Percentiles rank a stretch among this genome's conserved stretches.
Conservation (phyloP, 768 basidiomycete species). For the Boletus sp. region DNA sequence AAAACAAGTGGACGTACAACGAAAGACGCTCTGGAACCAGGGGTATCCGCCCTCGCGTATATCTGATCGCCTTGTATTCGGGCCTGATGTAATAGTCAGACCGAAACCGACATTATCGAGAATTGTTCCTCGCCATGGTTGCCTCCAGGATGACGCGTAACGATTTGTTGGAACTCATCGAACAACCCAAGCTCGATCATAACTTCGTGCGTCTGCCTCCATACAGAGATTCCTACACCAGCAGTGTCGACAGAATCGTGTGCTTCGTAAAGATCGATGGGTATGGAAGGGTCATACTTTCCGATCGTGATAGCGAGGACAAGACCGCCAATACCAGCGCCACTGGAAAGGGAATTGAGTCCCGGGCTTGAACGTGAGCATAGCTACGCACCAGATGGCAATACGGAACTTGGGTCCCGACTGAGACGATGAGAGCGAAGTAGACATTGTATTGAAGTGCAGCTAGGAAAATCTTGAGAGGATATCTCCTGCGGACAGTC, state of each 20-base stretch:
- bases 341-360: slow-evolving; percentile 18
- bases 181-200: slow-evolving; percentile 42
- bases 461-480: neutral
- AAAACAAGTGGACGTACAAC: slow-evolving; percentile 14
- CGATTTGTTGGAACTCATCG: slow-evolving; percentile 27
- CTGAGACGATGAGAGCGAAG: neutral
- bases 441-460: neutral
- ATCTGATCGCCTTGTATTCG: slow-evolving; percentile 22
- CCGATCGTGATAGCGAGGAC: slow-evolving; percentile 39
- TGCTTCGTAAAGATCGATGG: slow-evolving; percentile 46
- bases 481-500: neutral
- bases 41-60: slow-evolving; percentile 29
- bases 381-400: slow-evolving; percentile 17
- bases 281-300: slow-evolving; percentile 28
- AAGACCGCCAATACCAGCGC: slow-evolving; percentile 43
- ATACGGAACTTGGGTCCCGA: slow-evolving; percentile 14
- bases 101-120: neutral
- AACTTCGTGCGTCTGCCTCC: slow-evolving; percentile 43
- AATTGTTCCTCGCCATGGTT: slow-evolving; percentile 7
- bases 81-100: slow-evolving; percentile 22
- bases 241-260: slow-evolving; percentile 35
- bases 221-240: slow-evolving; percentile 44
- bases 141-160: slow-evolving; percentile 8
- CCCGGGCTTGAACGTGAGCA: no score
- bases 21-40: slow-evolving; percentile 25